Conservation (phyloP, 352 stramenopile genomes). For the Phytopythium kandeliae region DNA sequence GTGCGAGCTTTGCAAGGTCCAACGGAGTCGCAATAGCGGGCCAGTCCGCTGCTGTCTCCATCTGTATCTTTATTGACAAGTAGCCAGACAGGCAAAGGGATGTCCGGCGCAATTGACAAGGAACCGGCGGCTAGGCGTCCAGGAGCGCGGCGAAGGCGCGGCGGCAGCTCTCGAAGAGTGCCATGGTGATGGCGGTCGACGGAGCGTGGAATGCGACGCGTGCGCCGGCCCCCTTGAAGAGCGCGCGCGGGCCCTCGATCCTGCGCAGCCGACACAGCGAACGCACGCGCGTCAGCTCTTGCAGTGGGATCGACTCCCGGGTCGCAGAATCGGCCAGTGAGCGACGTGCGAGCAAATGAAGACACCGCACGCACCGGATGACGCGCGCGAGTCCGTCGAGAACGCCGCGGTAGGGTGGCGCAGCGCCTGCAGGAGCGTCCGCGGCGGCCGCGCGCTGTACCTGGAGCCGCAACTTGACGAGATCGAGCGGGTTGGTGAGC, state of each 20-base stretch:
- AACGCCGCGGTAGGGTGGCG: constrained; percentile 52
- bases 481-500: constrained; percentile 96
- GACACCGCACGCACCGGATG: constrained; percentile 52
- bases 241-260: constrained; percentile 80
- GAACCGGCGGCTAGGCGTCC: constrained; percentile 15
- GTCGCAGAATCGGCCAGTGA: too few species aligned
- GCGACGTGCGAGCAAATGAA: too few species aligned
- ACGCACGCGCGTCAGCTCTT: too few species aligned
- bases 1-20: too few species aligned
- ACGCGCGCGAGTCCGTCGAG: constrained; percentile 86
- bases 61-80: too few species aligned
- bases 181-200: constrained; percentile 97
- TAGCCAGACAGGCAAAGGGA: too few species aligned
- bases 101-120: too few species aligned
- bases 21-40: too few species aligned
- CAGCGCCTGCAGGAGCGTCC: constrained; percentile 9
- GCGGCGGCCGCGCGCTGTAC: constrained; percentile 43
- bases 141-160: constrained; percentile 47
- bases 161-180: constrained; percentile 91
- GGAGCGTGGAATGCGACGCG: constrained; percentile 94
- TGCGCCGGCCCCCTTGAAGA: constrained; percentile 94
- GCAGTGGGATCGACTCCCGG: too few species aligned
- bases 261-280: constrained; percentile 12
- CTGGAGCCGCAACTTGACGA: constrained; percentile 96
- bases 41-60: too few species aligned